These are phyloP conservation scores for Calonectria pteridis DNA, from an alignment of 2,329 filamentous ascomycete genomes.

Conservation along the genomic window DNA sequence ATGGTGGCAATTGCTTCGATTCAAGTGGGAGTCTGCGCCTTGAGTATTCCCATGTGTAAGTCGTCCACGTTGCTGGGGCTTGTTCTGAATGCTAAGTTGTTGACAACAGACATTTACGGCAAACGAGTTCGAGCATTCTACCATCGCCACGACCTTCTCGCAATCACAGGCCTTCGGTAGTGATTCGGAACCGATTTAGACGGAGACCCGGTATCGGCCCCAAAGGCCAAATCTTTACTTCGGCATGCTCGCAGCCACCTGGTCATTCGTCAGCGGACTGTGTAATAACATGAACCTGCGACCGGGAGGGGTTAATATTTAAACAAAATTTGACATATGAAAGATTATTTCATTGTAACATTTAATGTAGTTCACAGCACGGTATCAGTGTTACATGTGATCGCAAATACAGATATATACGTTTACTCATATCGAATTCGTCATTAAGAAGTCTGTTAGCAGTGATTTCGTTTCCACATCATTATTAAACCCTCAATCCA, in stretches of 20 bases:
- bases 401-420: neutral
- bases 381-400: neutral
- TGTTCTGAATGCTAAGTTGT: conserved; percentile 25
- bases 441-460: neutral
- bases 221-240: no score
- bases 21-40: conserved; percentile 80
- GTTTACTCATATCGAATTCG: neutral
- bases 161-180: conserved; percentile 48
- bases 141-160: conserved; percentile 78
- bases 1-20: conserved; percentile 82
- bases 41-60: conserved; percentile 85
- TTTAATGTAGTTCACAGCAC: neutral
- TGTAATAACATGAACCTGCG: neutral
- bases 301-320: neutral
- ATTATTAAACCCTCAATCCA: neutral
- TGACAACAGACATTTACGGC: conserved; percentile 75
- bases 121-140: conserved; percentile 83
- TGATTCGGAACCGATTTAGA: neutral
- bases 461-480: neutral
- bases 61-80: conserved; percentile 60
- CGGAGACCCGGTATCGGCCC: neutral
- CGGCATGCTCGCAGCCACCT: no score
- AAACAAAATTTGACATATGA: neutral
- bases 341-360: neutral
- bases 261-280: neutral